Percentiles rank a stretch among this genome's conserved stretches.
These are phyloP conservation scores for Leucoagaricus sp. DNA, from an alignment of 1,284 basidiomycete genomes.

Conservation along the genomic window DNA sequence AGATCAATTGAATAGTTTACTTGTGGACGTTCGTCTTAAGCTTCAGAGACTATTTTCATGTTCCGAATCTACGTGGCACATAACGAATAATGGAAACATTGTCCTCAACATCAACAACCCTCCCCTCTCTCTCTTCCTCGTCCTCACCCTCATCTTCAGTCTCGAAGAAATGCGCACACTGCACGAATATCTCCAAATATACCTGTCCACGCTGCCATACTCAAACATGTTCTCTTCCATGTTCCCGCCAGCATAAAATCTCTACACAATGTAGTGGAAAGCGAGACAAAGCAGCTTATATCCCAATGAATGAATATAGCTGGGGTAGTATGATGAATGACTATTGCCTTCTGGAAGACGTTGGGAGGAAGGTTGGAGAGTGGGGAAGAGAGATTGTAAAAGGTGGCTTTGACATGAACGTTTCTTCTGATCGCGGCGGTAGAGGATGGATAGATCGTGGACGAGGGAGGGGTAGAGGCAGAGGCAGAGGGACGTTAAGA, in stretches of 20 bases:
- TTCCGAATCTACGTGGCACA: too few species aligned
- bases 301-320: constrained; percentile 78
- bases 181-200: constrained; percentile 59
- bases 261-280: constrained; percentile 68
- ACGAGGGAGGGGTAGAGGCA: constrained; percentile 33
- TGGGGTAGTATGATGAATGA: constrained; percentile 86
- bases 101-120: background rate
- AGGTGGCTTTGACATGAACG: constrained; percentile 44
- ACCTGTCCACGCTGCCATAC: constrained; percentile 78
- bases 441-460: constrained; percentile 27
- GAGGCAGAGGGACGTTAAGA: constrained; percentile 21
- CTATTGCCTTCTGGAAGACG: constrained; percentile 81
- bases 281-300: constrained; percentile 72
- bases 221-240: constrained; percentile 74
- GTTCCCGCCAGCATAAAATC: constrained; percentile 73
- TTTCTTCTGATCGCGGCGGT: constrained; percentile 31
- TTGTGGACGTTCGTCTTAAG: too few species aligned
- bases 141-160: constrained; percentile 14
- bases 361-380: constrained; percentile 67
- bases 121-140: background rate
- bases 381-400: constrained; percentile 74
- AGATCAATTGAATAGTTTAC: too few species aligned
- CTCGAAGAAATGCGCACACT: constrained; percentile 45
- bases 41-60: too few species aligned
- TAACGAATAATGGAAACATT: constrained; percentile 10